Percentiles rank a stretch among this genome's conserved stretches.
Conservation (phyloP, 164 flowering plant genomes). For the Taxillus chinensis region DNA sequence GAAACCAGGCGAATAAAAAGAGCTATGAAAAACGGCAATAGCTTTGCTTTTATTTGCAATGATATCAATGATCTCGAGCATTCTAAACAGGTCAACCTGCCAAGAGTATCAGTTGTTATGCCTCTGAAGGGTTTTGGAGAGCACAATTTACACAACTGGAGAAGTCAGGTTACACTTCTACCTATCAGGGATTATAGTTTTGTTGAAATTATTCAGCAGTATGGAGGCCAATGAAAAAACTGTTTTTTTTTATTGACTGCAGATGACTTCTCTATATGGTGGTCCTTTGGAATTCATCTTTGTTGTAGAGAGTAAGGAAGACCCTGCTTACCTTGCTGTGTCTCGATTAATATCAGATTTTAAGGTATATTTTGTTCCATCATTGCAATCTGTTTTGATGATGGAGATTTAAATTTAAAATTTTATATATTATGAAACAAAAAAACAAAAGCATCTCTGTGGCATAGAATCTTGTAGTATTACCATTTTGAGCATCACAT, state of each 20-base stretch:
- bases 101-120: constrained; percentile 88
- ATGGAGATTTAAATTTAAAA: neutral
- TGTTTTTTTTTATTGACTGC: constrained; percentile 12
- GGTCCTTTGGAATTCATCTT: constrained; percentile 91
- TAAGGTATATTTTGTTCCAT: constrained; percentile 32
- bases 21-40: constrained; percentile 46
- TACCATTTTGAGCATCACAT: too few relatives aligned
- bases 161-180: constrained; percentile 61
- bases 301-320: constrained; percentile 84
- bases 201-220: too few relatives aligned
- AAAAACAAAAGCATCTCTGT: too few relatives aligned
- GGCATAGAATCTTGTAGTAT: too few relatives aligned
- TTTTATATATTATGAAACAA: neutral
- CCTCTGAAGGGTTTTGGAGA: constrained; percentile 98
- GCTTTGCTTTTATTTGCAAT: constrained; percentile 68
- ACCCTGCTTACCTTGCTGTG: constrained; percentile 85
- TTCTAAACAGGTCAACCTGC: constrained; percentile 63
- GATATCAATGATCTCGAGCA: constrained; percentile 88
- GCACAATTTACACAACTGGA: constrained; percentile 95
- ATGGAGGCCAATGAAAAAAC: too few relatives aligned
- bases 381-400: neutral
- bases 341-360: constrained; percentile 44
- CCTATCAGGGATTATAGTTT: too few relatives aligned
- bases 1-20: constrained; percentile 55
- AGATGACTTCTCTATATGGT: constrained; percentile 94